phyloP scores from a whole-genome alignment of 164 flowering plant species.

The Nelumbo lutea region DNA sequence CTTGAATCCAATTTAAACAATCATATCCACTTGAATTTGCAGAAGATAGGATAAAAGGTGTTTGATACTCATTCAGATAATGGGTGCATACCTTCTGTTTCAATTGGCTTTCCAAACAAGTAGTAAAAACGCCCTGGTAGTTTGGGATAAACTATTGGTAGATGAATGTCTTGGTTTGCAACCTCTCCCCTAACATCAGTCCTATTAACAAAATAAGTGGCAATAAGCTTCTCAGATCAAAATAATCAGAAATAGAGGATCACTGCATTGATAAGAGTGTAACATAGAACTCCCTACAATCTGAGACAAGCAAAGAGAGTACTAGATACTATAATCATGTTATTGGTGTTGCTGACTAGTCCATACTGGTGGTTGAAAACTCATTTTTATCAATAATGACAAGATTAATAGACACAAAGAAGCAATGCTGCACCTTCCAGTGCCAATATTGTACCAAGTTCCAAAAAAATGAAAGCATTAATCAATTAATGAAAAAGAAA shows the following conservation, averaged over 20 bases:
- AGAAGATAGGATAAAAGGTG: not conserved
- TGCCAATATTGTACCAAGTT: too few relatives aligned
- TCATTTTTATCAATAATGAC: too few relatives aligned
- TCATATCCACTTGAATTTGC: not conserved
- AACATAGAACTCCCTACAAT: too few relatives aligned
- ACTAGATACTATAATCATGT: too few relatives aligned
- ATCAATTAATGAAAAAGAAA: too few relatives aligned
- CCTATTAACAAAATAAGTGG: slow-evolving; percentile 25
- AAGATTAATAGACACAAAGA: too few relatives aligned
- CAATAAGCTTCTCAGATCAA: not conserved
- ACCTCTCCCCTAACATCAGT: slow-evolving; percentile 45
- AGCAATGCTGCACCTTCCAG: too few relatives aligned
- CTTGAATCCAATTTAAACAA: too few relatives aligned
- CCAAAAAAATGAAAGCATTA: too few relatives aligned
- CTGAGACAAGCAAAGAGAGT: too few relatives aligned
- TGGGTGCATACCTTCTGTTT: slow-evolving; percentile 46
- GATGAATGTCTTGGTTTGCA: slow-evolving; percentile 45
- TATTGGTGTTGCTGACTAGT: too few relatives aligned
- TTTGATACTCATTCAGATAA: not conserved
- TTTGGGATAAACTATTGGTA: slow-evolving; percentile 53
- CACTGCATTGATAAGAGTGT: not conserved
- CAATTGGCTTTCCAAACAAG: slow-evolving; percentile 64
- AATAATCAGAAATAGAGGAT: not conserved
- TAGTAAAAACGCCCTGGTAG: slow-evolving; percentile 67
- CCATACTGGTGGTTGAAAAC: too few relatives aligned